A percentile compares a stretch with the other conserved stretches of the same genome.
These are phyloP conservation scores for Multifurca ochricompacta DNA, from an alignment of 768 basidiomycete genomes.

Conservation along the genomic window DNA sequence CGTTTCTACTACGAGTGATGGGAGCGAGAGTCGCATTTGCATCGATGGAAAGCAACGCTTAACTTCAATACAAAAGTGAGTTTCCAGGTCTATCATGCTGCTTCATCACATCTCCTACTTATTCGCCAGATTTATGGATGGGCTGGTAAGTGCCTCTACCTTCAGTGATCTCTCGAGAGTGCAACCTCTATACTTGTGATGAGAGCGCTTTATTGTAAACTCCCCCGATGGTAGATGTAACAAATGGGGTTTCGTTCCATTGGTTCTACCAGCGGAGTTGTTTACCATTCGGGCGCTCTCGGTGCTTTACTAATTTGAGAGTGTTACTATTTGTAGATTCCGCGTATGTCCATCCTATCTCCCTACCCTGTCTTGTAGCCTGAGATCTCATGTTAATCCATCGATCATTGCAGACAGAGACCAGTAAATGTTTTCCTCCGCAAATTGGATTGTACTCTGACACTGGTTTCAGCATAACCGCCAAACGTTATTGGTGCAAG, in stretches of 20 bases:
- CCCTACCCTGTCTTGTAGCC: neutral
- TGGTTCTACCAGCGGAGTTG: slow-evolving; percentile 4
- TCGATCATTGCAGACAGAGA: slow-evolving; percentile 32
- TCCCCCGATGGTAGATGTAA: neutral
- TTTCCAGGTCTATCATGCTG: neutral
- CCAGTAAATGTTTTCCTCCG: slow-evolving; percentile 31
- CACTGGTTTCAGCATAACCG: slow-evolving; percentile 37
- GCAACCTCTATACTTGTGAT: neutral
- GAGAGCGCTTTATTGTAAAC: neutral
- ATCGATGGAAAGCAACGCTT: slow-evolving; percentile 79
- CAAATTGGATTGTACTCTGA: neutral
- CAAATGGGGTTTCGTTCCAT: neutral
- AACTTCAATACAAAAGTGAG: slow-evolving; percentile 64
- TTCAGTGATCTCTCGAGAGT: slow-evolving; percentile 1
- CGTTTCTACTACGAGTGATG: slow-evolving; percentile 47
- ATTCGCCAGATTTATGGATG: slow-evolving; percentile 48
- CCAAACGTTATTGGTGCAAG: slow-evolving; percentile 18
- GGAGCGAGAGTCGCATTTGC: slow-evolving; percentile 56
- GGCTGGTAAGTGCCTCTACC: slow-evolving; percentile 41
- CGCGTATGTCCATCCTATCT: slow-evolving; percentile 38
- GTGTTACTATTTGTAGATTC: slow-evolving; percentile 35
- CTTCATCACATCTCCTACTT: neutral
- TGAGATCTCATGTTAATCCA: neutral
- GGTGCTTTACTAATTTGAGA: neutral
- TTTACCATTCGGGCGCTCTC: slow-evolving; percentile 2